These are phyloP conservation scores for Trypanosoma platydactyli DNA, from an alignment of 208 protist species.

Conservation along the genomic window DNA sequence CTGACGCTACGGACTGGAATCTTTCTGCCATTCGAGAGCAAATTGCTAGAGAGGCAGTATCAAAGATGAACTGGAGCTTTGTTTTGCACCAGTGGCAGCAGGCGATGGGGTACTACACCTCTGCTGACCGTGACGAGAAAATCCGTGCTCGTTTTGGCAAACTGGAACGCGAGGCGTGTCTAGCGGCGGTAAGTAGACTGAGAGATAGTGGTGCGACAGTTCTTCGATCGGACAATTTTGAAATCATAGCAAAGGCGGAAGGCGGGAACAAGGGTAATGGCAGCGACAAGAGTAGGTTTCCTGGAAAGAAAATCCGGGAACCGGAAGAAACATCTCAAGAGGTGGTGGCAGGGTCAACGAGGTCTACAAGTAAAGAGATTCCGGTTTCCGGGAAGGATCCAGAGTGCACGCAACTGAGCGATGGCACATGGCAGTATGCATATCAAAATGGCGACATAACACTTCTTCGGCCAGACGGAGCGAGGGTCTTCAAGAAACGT, in stretches of 20 bases:
- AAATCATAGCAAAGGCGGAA: conserved; percentile 13
- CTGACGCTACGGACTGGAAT: background rate
- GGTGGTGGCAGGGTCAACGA: background rate
- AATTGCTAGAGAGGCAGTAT: conserved; percentile 33
- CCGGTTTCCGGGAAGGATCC: conserved; percentile 30
- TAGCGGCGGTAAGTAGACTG: conserved; percentile 46
- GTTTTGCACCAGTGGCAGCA: conserved; percentile 50
- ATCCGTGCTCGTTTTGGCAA: conserved; percentile 31
- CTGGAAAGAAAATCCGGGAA: conserved; percentile 12
- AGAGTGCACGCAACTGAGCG: conserved; percentile 41
- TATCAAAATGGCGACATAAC: conserved; percentile 76
- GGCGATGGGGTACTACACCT: conserved; percentile 60
- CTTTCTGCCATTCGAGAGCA: conserved; percentile 26
- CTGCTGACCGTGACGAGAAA: conserved; percentile 32
- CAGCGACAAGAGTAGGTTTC: background rate
- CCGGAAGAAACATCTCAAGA: conserved; percentile 7
- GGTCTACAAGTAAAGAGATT: background rate
- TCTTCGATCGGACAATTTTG: conserved; percentile 45
- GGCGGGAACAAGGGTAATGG: background rate
- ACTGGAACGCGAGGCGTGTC: conserved; percentile 46
- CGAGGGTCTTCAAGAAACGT: conserved; percentile 56
- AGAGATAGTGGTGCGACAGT: conserved; percentile 57
- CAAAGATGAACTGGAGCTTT: conserved; percentile 70
- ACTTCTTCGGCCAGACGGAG: conserved; percentile 46
- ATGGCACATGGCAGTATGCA: conserved; percentile 80